Evolutionary conservation across 208 protist genomes (phyloP), one percentile per base, ranked within the genome.

Genomic region (Crithidia bombi): DNA sequence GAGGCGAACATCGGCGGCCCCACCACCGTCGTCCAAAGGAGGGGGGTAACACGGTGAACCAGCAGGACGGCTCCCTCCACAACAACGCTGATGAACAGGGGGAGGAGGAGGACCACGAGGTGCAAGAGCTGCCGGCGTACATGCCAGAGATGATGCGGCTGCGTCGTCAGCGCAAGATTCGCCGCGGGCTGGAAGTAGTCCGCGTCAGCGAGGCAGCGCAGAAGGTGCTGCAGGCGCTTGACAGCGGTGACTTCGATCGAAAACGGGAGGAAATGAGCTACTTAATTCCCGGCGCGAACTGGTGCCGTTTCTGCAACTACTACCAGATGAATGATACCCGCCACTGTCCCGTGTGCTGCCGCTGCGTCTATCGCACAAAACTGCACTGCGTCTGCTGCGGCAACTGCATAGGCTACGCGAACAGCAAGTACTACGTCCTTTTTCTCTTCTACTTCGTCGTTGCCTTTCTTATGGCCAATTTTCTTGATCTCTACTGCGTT

Each of bases 371-470:
- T 46, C 61, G 64, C 30, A 85, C 85, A 55, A 83, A 96, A 57
- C 72, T 94, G 66, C 95, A 98, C 75, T 96, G 86, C 61, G 43
- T 76, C 52, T 96, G 78, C 79, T 78, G 95, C 25, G 89, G 87
- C 56, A 73, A 78, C 32, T 97, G 95, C 56, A 80, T 96, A 41
- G 92, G 88, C 14, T 65, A 73, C 25, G 77, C 84, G 12, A 98
- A 96, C 73, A 68, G 76, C 38, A 95, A 95, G 72, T 85, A 71
- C 52, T 92, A 94, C 65, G 65, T 96, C 19, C 80, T 97, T 30
- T 83, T 78, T 30, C 67, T 83, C n/a, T 66, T 78, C 19, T 78
- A 78, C 39, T 30, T 76, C 10, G n/a, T 57, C 9, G 12, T 85
- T 17, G 46, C 47, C 10, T 28, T 77, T 10, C 14, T 70, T 19